A percentile compares a stretch with the other conserved stretches of the same genome.
phyloP scores from a whole-genome alignment of 2,329 filamentous ascomycete genomes.

The Paraconiothyrium brasiliense region DNA sequence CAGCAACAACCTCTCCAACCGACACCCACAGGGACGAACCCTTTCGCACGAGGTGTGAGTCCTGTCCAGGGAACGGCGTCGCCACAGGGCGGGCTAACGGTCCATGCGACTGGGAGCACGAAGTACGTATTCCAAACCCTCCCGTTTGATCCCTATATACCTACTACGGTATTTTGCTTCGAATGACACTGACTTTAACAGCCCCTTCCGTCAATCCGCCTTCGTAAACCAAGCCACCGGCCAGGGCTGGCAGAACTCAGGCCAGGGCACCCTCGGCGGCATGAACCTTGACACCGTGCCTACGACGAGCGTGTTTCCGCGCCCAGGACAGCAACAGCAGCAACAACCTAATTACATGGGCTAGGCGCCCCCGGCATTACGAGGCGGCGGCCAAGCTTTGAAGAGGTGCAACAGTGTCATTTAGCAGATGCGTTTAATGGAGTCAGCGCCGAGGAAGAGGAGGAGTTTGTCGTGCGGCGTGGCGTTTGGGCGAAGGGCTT shows the following conservation, averaged over 20 bases:
- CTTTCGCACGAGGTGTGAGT: slow-evolving; percentile 68
- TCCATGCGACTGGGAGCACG: slow-evolving; percentile 85
- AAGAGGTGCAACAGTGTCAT: neutral
- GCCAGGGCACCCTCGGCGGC: slow-evolving; percentile 80
- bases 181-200: slow-evolving; percentile 13
- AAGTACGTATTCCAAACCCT: slow-evolving; percentile 60
- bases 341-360: slow-evolving; percentile 43
- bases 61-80: slow-evolving; percentile 45
- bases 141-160: neutral
- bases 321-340: slow-evolving; percentile 66
- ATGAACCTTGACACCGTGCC: slow-evolving; percentile 77
- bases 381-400: neutral
- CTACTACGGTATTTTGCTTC: too few relatives aligned
- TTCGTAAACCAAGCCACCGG: slow-evolving; percentile 89
- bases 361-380: slow-evolving; percentile 20
- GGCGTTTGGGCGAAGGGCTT: slow-evolving; percentile 7
- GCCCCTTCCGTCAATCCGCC: slow-evolving; percentile 88
- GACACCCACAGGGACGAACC: slow-evolving; percentile 75
- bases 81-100: slow-evolving; percentile 56
- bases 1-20: slow-evolving; percentile 59
- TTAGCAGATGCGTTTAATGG: slow-evolving; percentile 4
- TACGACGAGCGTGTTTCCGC: slow-evolving; percentile 85
- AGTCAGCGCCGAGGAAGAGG: neutral
- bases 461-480: slow-evolving; percentile 8
- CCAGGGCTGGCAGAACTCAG: slow-evolving; percentile 81